phyloP scores from a whole-genome alignment of 2,329 filamentous ascomycete species.

The Pezicula radicicola region DNA sequence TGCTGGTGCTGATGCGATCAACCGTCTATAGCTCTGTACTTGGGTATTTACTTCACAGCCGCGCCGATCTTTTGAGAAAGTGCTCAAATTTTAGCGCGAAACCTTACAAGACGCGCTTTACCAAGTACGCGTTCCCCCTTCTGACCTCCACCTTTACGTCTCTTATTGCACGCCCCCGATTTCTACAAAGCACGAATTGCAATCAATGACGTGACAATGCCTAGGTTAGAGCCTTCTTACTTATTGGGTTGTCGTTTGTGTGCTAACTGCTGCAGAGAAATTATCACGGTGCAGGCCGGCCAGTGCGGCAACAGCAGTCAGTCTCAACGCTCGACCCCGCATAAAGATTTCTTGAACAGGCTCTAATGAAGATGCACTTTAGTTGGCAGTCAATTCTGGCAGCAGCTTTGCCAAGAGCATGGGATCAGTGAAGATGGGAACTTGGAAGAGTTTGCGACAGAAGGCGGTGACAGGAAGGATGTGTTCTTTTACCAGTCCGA shows the following conservation, averaged over 20 bases:
- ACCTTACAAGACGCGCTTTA: not conserved
- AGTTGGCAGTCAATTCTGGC: constrained; percentile 99
- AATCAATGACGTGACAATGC: constrained; percentile 23
- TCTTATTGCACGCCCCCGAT: not conserved
- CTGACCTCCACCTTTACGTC: not conserved
- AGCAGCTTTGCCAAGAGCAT: constrained; percentile 96
- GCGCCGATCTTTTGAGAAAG: not conserved
- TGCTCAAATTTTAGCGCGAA: not conserved
- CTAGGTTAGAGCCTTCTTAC: constrained; percentile 21
- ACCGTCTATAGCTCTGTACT: not conserved
- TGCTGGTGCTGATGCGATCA: not conserved
- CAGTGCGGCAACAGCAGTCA: constrained; percentile 99
- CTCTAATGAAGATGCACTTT: constrained; percentile 11
- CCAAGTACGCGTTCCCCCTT: not conserved
- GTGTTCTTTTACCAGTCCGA: constrained; percentile 99
- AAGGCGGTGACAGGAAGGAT: constrained; percentile 96
- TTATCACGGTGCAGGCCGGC: constrained; percentile 98
- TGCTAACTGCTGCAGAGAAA: constrained; percentile 64
- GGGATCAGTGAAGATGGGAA: constrained; percentile 98
- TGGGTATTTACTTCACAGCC: not conserved
- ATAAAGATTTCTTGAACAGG: not conserved
- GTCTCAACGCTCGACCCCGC: constrained; percentile 37
- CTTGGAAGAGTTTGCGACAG: constrained; percentile 94
- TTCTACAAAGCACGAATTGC: not conserved
- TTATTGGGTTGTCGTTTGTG: constrained; percentile 1